phyloP scores from a whole-genome alignment of 352 stramenopile species.

The Phytophthora aleatoria region DNA sequence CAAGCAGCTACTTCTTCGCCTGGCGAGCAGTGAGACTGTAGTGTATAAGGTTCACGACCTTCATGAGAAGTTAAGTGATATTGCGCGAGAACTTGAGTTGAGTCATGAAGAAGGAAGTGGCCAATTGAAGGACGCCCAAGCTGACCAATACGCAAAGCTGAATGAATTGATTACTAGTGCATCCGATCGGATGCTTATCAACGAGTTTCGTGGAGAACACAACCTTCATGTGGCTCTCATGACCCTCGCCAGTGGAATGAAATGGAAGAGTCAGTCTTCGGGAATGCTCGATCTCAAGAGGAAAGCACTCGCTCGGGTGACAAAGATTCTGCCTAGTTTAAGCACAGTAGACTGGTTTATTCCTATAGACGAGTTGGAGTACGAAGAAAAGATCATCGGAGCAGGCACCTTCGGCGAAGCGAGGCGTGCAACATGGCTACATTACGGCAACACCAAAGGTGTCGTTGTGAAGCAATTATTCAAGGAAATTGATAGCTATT shows the following conservation, averaged over 20 bases:
- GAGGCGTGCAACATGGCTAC: slow-evolving; percentile 18
- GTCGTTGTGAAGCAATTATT: slow-evolving; percentile 42
- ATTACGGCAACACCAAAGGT: slow-evolving; percentile 8
- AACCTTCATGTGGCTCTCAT: slow-evolving; percentile 19
- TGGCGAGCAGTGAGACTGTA: slow-evolving; percentile 6
- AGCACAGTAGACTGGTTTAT: slow-evolving; percentile 28
- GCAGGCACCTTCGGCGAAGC: slow-evolving; percentile 16
- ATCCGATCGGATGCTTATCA: slow-evolving; percentile 11
- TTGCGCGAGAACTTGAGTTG: neutral
- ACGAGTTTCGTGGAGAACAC: slow-evolving; percentile 7
- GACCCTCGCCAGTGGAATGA: slow-evolving; percentile 17
- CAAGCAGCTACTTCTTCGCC: slow-evolving; percentile 7
- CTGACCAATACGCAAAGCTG: slow-evolving; percentile 3
- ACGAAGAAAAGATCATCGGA: slow-evolving; percentile 16
- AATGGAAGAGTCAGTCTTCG: slow-evolving; percentile 2
- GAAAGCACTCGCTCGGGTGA: slow-evolving; percentile 2
- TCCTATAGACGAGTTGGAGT: slow-evolving; percentile 24
- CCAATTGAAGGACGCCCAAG: neutral
- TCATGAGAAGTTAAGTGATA: neutral
- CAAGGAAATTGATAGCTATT: slow-evolving; percentile 2
- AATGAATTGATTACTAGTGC: neutral
- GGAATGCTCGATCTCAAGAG: slow-evolving; percentile 19
- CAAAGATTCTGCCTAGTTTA: slow-evolving; percentile 6
- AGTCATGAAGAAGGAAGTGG: neutral
- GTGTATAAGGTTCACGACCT: neutral